Conservation (phyloP, 1,139 yeast species). For the Hyphopichia buzzinii region DNA sequence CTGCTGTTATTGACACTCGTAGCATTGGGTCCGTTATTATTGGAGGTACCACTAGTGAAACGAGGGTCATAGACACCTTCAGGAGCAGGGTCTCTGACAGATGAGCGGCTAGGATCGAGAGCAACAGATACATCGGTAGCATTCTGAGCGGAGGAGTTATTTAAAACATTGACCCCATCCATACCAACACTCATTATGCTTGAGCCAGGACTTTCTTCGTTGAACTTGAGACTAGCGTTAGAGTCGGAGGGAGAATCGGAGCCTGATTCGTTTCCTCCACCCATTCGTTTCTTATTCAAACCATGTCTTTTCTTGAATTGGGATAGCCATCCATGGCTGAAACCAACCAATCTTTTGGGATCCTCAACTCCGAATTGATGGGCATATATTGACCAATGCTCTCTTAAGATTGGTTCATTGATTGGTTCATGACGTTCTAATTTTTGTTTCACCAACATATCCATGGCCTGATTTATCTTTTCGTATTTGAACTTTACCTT, state of each 20-base stretch:
- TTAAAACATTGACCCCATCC: neutral
- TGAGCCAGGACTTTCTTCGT: constrained; percentile 2
- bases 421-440: constrained; percentile 45
- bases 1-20: constrained; percentile 4
- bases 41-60: constrained; percentile 5
- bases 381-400: constrained; percentile 56
- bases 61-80: constrained; percentile 9
- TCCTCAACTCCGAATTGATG: constrained; percentile 58
- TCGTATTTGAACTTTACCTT: constrained; percentile 55
- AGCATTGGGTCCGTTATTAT: neutral
- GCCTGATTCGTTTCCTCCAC: constrained; percentile 12
- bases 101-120: neutral
- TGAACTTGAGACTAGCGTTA: neutral
- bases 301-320: constrained; percentile 62
- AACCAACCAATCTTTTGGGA: constrained; percentile 52
- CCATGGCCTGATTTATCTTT: constrained; percentile 59
- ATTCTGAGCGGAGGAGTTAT: neutral
- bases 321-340: constrained; percentile 61
- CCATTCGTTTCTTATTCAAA: constrained; percentile 38
- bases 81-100: constrained; percentile 1
- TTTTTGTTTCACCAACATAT: constrained; percentile 45
- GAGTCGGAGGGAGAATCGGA: constrained; percentile 1
- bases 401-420: constrained; percentile 54
- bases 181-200: constrained; percentile 1
- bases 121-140: neutral